These are phyloP conservation scores for Chlorella sp. DNA, from an alignment of 139 green algal genomes.

Conservation along the genomic window DNA sequence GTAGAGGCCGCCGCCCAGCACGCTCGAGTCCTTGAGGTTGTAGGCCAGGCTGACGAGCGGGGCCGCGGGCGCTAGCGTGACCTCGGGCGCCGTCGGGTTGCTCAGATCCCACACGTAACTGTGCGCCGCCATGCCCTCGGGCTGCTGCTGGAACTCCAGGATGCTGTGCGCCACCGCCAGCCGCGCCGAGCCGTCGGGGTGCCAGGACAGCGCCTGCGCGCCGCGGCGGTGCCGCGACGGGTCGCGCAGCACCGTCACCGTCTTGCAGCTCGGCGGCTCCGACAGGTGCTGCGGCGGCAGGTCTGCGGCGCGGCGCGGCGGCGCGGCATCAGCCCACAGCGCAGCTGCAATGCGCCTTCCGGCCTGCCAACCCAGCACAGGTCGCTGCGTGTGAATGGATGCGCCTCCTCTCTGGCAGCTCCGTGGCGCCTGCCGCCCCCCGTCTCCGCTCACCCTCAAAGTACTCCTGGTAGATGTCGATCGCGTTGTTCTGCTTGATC, in stretches of 20 bases:
- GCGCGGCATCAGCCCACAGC: neutral
- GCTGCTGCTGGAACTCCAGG: slow-evolving; percentile 87
- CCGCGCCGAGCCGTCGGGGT: slow-evolving; percentile 75
- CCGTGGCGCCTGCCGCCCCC: neutral
- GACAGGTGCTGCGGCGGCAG: slow-evolving; percentile 20
- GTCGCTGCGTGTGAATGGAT: too few species aligned
- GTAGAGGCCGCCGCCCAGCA: slow-evolving; percentile 84
- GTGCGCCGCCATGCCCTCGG: slow-evolving; percentile 26
- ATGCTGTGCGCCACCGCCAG: slow-evolving; percentile 79
- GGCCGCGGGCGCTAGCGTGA: slow-evolving; percentile 67
- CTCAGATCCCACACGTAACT: slow-evolving; percentile 90
- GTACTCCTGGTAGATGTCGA: slow-evolving; percentile 98
- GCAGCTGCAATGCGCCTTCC: neutral
- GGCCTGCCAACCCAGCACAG: neutral
- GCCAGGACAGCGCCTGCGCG: slow-evolving; percentile 76
- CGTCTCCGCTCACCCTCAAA: slow-evolving; percentile 47
- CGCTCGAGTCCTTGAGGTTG: slow-evolving; percentile 82
- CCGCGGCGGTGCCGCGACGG: slow-evolving; percentile 60
- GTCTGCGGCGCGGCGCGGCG: slow-evolving; percentile 1
- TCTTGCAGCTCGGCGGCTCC: slow-evolving; percentile 53
- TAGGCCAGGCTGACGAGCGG: slow-evolving; percentile 84
- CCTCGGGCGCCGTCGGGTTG: slow-evolving; percentile 87
- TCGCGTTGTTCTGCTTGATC: slow-evolving; percentile 92
- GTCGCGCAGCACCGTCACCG: slow-evolving; percentile 85
- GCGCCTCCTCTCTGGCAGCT: too few species aligned